Percentiles rank a stretch among this genome's conserved stretches.
These are phyloP conservation scores for Dimargaris verticillata DNA, from an alignment of 192 early-diverging fungal genomes.

Conservation along the genomic window DNA sequence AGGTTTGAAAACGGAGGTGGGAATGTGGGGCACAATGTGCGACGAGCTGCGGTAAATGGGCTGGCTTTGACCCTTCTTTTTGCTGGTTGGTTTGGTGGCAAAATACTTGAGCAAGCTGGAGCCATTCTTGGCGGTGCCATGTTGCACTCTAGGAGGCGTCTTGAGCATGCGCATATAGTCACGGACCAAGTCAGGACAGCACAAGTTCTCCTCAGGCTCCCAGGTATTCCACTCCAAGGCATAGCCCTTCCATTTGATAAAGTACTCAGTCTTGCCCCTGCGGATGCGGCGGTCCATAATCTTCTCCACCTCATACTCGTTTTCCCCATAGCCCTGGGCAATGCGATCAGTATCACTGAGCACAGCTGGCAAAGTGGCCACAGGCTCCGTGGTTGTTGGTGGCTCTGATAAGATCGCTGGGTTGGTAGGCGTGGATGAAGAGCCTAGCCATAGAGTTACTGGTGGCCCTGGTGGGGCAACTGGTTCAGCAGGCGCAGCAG, in stretches of 20 bases:
- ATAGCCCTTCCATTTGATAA: constrained; percentile 8
- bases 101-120: constrained; percentile 1
- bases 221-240: constrained; percentile 5
- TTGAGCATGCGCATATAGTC: constrained; percentile 31
- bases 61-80: not conserved
- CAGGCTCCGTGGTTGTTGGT: not conserved
- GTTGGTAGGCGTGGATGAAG: not conserved
- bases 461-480: not conserved
- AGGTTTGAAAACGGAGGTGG: constrained; percentile 60
- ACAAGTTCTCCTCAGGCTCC: constrained; percentile 2
- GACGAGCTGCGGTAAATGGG: not conserved
- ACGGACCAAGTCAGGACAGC: not conserved
- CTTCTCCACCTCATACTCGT: constrained; percentile 4
- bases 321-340: not conserved
- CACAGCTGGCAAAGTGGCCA: not conserved
- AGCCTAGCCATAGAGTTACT: not conserved
- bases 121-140: not conserved
- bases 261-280: not conserved
- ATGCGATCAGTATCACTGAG: not conserved
- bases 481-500: not conserved
- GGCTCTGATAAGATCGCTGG: not conserved
- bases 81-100: constrained; percentile 2
- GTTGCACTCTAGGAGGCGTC: constrained; percentile 39
- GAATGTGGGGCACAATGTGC: constrained; percentile 38
- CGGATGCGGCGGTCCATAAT: not conserved